phyloP scores from a whole-genome alignment of 306 rosid genomes.

The Cucumis sativus region DNA sequence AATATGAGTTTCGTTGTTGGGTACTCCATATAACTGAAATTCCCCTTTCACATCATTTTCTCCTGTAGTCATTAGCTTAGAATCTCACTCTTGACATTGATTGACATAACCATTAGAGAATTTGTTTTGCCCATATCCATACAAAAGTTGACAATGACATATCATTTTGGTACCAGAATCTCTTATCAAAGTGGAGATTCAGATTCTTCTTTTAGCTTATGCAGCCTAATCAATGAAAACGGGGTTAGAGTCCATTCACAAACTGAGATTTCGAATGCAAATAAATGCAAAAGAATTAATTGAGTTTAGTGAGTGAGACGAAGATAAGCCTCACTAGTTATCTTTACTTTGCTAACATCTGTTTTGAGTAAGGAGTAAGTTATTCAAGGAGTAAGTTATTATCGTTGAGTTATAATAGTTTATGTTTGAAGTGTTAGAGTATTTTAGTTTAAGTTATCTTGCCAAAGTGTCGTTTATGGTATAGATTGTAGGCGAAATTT shows the following conservation, averaged over 20 bases:
- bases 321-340: no score
- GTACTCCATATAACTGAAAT: not conserved
- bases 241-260: not conserved
- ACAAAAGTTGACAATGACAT: not conserved
- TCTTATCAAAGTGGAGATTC: not conserved
- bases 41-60: not conserved
- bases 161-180: not conserved
- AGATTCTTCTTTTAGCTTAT: not conserved
- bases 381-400: no score
- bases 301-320: not conserved
- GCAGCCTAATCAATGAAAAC: not conserved
- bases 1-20: not conserved
- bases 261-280: not conserved
- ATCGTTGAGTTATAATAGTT: no score
- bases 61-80: not conserved
- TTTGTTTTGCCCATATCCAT: not conserved
- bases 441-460: no score
- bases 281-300: not conserved
- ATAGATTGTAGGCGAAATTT: no score
- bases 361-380: no score
- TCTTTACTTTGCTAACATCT: no score
- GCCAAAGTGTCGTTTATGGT: no score
- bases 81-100: not conserved
- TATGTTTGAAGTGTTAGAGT: no score
- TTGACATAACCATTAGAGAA: not conserved